Evolutionary conservation across 768 basidiomycete species (phyloP), one percentile per base, ranked within the genome.

Genomic region (Rubroboletus pulcherrimus): DNA sequence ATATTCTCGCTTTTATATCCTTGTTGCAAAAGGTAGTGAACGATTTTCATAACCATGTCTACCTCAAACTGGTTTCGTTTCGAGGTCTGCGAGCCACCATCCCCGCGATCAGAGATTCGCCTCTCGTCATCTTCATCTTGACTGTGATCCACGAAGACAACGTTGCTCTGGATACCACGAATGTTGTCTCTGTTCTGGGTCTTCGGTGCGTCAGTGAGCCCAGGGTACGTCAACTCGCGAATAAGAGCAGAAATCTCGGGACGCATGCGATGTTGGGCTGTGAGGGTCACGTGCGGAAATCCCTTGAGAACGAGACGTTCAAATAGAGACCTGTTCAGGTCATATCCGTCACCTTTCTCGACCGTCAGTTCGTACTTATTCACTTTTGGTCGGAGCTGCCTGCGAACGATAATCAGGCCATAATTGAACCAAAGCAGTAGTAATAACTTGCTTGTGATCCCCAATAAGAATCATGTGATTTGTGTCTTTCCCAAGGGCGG

Each of bases 351-450:
- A 1, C 77, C 82, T 56, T 85, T 87, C 65, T 89, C 87, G 5
- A 87, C 79, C 0, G 85, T 87, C 24, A 89, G 69, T 0, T 63
- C 45, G 53, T 87, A 89, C 54, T 82, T 78, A 56, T 83, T 86
- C 55, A 87, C 83, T 67, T 87, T 89, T 0, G 87, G 87, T 2
- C 87, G 83, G 10, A 89, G 74, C 68, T 89, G 87, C 67, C 86
- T 88, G 39, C 45, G 26, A 24, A 35, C 14, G 30, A 51, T 30
- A 12, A 38, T 31, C 3, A 49, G 43, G 49, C 37, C 47, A 1
- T 41, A 35, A 52, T 17, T 26, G 38, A 39, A 37, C 10, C 29
- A 34, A 26, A 42, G 21, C 5, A 12, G 11, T 8, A 15, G 26
- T 5, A n/a, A 29, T n/a, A 44, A 68, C 81, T 14, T 69, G 86